These are phyloP conservation scores for Penicillium occitanis DNA, from an alignment of 2,329 filamentous ascomycete species.

Conservation along the genomic window DNA sequence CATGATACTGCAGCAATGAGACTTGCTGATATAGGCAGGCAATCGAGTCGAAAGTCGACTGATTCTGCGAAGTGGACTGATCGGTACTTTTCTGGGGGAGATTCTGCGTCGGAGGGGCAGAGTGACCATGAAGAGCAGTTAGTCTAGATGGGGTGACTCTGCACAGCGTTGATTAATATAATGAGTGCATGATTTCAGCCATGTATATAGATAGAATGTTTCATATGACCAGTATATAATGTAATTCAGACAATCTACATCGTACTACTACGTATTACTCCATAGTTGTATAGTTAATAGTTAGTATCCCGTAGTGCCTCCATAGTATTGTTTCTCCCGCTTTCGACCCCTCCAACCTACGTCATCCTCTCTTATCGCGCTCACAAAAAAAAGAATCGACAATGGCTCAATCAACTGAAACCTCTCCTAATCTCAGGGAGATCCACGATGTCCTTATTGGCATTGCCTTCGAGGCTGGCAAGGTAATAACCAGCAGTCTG, in stretches of 20 bases:
- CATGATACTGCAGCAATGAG: slow-evolving; percentile 37
- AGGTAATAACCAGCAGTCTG: slow-evolving; percentile 46
- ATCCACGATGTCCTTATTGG: slow-evolving; percentile 45
- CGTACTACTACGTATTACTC: neutral
- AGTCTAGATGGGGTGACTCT: neutral
- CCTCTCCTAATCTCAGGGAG: slow-evolving; percentile 35
- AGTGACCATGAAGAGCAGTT: slow-evolving; percentile 24
- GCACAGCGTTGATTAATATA: neutral
- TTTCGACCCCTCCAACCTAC: slow-evolving; percentile 2
- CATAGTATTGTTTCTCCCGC: neutral
- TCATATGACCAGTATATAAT: neutral
- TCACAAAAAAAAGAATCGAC: neutral
- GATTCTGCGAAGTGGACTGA: slow-evolving; percentile 68
- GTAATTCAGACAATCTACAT: neutral
- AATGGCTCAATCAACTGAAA: neutral
- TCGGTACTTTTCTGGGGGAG: slow-evolving; percentile 57
- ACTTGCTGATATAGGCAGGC: slow-evolving; percentile 8
- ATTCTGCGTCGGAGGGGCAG: slow-evolving; percentile 41
- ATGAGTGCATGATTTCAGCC: neutral
- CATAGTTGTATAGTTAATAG: no score
- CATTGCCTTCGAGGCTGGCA: slow-evolving; percentile 43
- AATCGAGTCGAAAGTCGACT: slow-evolving; percentile 20
- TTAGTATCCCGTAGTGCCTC: neutral
- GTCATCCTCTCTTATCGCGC: neutral
- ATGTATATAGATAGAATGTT: neutral